These are phyloP conservation scores for Chaetomium sp. DNA, from an alignment of 2,329 filamentous ascomycete species.

Conservation along the genomic window DNA sequence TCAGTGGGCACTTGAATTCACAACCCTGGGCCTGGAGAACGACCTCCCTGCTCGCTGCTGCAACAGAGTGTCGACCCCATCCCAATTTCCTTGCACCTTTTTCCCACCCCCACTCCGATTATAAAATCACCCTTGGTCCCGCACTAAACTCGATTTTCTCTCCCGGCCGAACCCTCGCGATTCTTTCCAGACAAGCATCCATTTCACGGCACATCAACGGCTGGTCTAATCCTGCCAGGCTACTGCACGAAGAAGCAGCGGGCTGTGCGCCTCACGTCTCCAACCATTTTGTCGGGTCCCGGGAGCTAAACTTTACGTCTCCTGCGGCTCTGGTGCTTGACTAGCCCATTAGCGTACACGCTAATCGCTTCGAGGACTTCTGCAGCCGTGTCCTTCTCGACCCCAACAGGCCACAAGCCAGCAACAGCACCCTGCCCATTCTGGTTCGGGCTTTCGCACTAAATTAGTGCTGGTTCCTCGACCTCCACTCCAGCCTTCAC, in stretches of 20 bases:
- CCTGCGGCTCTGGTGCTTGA: slow-evolving; percentile 27
- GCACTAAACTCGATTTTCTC: slow-evolving; percentile 36
- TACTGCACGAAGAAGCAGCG: slow-evolving; percentile 18
- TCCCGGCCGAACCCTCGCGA: slow-evolving; percentile 28
- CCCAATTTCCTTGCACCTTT: slow-evolving; percentile 25
- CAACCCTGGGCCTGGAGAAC: slow-evolving; percentile 16
- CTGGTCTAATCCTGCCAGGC: slow-evolving; percentile 11
- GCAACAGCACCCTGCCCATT: slow-evolving; percentile 22
- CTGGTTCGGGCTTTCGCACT: slow-evolving; percentile 28
- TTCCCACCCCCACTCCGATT: slow-evolving; percentile 25
- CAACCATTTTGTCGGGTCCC: slow-evolving; percentile 16
- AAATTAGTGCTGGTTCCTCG: slow-evolving; percentile 27
- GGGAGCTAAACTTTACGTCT: slow-evolving; percentile 24
- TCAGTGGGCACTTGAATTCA: slow-evolving; percentile 12
- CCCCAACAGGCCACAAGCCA: slow-evolving; percentile 15
- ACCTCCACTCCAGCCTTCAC: slow-evolving; percentile 7
- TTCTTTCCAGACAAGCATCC: background rate
- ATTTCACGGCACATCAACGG: background rate
- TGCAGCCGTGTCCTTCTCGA: slow-evolving; percentile 5
- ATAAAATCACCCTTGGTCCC: slow-evolving; percentile 35
- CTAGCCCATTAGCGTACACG: slow-evolving; percentile 27
- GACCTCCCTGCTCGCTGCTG: slow-evolving; percentile 1
- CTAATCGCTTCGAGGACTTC: slow-evolving; percentile 25
- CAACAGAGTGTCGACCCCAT: slow-evolving; percentile 24
- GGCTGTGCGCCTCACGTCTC: slow-evolving; percentile 11